Evolutionary conservation across 2,329 filamentous ascomycete genomes (phyloP).

Genomic region (Trichophyton equinum): DNA sequence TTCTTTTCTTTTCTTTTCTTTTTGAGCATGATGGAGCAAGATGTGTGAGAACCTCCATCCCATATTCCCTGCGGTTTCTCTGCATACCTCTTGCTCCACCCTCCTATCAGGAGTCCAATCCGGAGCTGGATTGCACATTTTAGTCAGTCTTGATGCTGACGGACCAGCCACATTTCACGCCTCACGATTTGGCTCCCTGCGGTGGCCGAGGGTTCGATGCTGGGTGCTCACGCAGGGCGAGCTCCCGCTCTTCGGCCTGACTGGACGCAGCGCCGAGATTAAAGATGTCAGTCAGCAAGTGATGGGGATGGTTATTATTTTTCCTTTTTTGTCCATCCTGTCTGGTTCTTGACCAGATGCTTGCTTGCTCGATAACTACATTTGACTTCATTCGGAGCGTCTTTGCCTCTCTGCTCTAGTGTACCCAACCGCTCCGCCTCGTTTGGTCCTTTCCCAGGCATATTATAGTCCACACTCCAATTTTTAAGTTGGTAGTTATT

Average conservation of each 20-base stretch:
- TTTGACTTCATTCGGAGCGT: background rate
- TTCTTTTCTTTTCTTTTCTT: constrained; percentile 2
- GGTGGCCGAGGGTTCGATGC: background rate
- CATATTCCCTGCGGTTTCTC: constrained; percentile 3
- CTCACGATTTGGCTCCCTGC: constrained; percentile 2
- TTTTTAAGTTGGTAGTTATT: constrained; percentile 1
- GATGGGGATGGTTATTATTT: background rate
- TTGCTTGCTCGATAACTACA: background rate
- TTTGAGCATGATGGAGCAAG: constrained; percentile 4
- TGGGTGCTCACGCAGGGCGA: constrained; percentile 1
- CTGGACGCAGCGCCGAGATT: constrained; percentile 3
- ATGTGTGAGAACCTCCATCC: constrained; percentile 2
- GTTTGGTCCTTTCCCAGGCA: background rate
- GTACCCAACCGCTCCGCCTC: constrained; percentile 2
- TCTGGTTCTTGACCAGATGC: background rate
- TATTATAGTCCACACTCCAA: background rate
- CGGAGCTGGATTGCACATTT: background rate
- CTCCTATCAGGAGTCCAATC: background rate
- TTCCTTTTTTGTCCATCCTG: background rate
- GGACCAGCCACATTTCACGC: constrained; percentile 1
- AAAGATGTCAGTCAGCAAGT: background rate
- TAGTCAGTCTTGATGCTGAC: background rate
- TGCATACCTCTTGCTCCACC: constrained; percentile 1
- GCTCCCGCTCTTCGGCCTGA: background rate
- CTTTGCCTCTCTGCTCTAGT: background rate